Conservation (phyloP, 2,329 filamentous ascomycete genomes). For the Fusarium anthophilum region DNA sequence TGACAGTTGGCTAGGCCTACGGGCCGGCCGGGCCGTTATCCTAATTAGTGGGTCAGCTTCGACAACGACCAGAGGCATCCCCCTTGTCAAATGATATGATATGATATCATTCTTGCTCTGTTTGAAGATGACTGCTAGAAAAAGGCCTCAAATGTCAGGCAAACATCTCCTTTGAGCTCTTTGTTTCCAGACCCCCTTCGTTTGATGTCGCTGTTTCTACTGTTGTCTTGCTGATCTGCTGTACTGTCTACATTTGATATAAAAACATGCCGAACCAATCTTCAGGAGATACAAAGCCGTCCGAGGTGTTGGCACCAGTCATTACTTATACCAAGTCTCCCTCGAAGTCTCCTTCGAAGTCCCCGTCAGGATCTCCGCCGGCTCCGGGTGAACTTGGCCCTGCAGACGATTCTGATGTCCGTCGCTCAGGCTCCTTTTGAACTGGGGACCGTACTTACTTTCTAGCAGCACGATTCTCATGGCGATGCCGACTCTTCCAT, state of each 20-base stretch:
- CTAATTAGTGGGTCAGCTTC: background rate
- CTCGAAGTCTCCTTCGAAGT: background rate
- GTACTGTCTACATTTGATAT: too few species aligned
- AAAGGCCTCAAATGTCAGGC: background rate
- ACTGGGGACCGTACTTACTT: accelerated
- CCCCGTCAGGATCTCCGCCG: accelerated
- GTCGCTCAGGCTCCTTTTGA: accelerated
- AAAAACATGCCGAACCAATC: background rate
- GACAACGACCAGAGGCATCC: background rate
- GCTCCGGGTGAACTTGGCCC: background rate
- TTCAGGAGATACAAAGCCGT: accelerated
- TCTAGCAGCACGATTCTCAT: background rate
- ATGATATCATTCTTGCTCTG: background rate
- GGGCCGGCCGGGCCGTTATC: background rate
- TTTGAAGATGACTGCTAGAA: background rate
- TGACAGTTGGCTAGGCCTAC: background rate
- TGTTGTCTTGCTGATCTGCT: accelerated
- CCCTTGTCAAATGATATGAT: background rate
- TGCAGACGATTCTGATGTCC: background rate
- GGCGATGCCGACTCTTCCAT: background rate
- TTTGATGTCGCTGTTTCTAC: too few species aligned
- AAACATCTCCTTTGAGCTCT: too few species aligned
- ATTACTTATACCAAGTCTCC: background rate
- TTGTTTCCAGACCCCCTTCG: too few species aligned
- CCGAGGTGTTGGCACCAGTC: accelerated